Evolutionary conservation across 2,329 filamentous ascomycete genomes (phyloP).

Genomic region (Phialophora verrucosa): DNA sequence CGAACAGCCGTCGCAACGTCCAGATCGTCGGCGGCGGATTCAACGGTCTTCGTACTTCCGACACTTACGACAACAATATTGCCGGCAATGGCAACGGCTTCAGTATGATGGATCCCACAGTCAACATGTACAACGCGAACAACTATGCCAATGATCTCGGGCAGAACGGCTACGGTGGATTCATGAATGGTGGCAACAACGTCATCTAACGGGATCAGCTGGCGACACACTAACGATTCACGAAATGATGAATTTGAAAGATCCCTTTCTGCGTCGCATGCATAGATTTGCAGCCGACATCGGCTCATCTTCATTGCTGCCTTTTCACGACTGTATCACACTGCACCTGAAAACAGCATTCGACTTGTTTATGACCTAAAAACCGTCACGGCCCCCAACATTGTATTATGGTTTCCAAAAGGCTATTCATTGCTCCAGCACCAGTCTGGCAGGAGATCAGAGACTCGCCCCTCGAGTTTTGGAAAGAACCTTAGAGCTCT

Average conservation of each 20-base stretch:
- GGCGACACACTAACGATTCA: constrained; percentile 32
- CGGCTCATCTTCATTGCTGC: constrained; percentile 17
- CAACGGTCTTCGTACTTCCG: constrained; percentile 31
- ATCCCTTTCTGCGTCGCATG: constrained; percentile 30
- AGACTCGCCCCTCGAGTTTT: constrained; percentile 21
- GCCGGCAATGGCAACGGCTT: constrained; percentile 26
- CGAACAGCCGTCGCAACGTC: constrained; percentile 39
- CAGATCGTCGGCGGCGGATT: constrained; percentile 41
- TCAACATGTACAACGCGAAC: constrained; percentile 35
- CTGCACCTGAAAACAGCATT: constrained; percentile 26
- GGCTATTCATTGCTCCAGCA: constrained; percentile 31
- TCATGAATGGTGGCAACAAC: constrained; percentile 32
- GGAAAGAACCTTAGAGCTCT: constrained; percentile 22
- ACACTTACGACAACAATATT: constrained; percentile 29
- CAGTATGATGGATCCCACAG: constrained; percentile 28
- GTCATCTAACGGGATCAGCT: constrained; percentile 28
- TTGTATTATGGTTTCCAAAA: constrained; percentile 34
- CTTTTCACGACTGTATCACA: constrained; percentile 34
- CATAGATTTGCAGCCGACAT: constrained; percentile 16
- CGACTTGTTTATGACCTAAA: constrained; percentile 28
- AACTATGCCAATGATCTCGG: constrained; percentile 28
- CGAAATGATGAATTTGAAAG: constrained; percentile 34
- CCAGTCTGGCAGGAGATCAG: constrained; percentile 35
- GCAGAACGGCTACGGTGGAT: constrained; percentile 33
- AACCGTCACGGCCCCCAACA: constrained; percentile 27